phyloP scores from a whole-genome alignment of 2,329 filamentous ascomycete species.

The Fusarium chaquense region DNA sequence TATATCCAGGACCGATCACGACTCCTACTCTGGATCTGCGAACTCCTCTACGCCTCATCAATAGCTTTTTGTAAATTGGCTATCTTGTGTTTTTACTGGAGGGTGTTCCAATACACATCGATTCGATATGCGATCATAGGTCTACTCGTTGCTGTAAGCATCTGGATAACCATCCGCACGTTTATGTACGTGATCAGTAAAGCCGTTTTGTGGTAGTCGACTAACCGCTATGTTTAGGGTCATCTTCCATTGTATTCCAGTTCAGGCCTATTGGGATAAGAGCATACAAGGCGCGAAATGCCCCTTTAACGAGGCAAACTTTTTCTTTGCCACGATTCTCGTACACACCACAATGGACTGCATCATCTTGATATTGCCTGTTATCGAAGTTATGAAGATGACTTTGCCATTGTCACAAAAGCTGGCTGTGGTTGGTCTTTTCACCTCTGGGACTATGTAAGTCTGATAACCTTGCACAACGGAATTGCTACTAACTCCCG shows the following conservation, averaged over 20 bases:
- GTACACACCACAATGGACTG: conserved; percentile 48
- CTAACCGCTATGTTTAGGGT: conserved; percentile 5
- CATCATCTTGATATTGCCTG: conserved; percentile 15
- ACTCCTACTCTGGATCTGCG: conserved; percentile 33
- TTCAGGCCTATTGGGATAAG: conserved; percentile 51
- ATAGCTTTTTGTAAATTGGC: conserved; percentile 48
- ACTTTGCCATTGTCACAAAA: conserved; percentile 13
- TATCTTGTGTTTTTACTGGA: conserved; percentile 49
- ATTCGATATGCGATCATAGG: conserved; percentile 47
- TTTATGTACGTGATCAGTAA: conserved; percentile 37
- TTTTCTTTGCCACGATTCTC: conserved; percentile 51
- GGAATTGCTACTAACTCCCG: accelerated
- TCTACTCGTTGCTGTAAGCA: conserved; percentile 32
- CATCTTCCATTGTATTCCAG: conserved; percentile 52
- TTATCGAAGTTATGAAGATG: conserved; percentile 35
- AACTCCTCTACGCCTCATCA: conserved; percentile 44
- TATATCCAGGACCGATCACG: conserved; percentile 19
- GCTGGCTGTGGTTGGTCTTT: conserved; percentile 23
- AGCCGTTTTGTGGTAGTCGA: too few species aligned
- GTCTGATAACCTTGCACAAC: accelerated
- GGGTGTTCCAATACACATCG: conserved; percentile 44
- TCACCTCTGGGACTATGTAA: conserved; percentile 26
- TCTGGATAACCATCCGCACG: conserved; percentile 48
- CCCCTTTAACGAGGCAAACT: conserved; percentile 47
- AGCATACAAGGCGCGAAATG: conserved; percentile 45